Conservation (phyloP, 2,329 filamentous ascomycete species). For the Fusarium aywerte region DNA sequence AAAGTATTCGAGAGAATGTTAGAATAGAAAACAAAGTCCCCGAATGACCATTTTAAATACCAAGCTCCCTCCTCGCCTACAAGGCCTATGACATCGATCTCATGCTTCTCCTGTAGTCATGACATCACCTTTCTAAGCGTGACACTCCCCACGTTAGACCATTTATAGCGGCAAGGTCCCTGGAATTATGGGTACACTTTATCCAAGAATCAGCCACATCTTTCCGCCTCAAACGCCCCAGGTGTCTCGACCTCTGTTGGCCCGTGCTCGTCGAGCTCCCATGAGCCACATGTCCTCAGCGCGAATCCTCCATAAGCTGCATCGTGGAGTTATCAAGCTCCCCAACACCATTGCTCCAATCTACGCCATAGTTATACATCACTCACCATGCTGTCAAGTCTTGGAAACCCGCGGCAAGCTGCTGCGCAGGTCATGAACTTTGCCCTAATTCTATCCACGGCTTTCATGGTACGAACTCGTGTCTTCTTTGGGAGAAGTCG, state of each 20-base stretch:
- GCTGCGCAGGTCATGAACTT: conserved; percentile 89
- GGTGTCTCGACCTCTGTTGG: conserved; percentile 8
- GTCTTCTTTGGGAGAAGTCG: not conserved
- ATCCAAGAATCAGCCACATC: conserved; percentile 20
- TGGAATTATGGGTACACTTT: conserved; percentile 20
- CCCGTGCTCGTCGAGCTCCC: conserved; percentile 32
- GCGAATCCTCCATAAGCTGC: conserved; percentile 24
- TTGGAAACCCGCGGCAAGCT: conserved; percentile 82
- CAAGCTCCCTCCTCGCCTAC: conserved; percentile 23
- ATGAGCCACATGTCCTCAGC: conserved; percentile 40
- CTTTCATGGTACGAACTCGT: conserved; percentile 76
- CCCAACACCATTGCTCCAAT: conserved; percentile 7
- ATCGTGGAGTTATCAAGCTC: conserved; percentile 37
- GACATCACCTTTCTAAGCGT: conserved; percentile 42
- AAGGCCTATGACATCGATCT: conserved; percentile 45
- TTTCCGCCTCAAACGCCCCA: conserved; percentile 31
- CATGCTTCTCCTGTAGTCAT: conserved; percentile 36
- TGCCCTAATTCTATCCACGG: conserved; percentile 86
- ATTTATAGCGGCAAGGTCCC: conserved; percentile 32
- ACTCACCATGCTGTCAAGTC: conserved; percentile 70
- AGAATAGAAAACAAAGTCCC: not conserved
- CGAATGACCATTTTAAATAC: conserved; percentile 29
- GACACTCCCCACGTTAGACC: conserved; percentile 28
- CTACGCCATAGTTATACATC: not conserved
- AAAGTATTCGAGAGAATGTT: not conserved